Evolutionary conservation across 345 rosid species (phyloP), one percentile per base, ranked within the genome.

Genomic region (Boechera retrofracta): DNA sequence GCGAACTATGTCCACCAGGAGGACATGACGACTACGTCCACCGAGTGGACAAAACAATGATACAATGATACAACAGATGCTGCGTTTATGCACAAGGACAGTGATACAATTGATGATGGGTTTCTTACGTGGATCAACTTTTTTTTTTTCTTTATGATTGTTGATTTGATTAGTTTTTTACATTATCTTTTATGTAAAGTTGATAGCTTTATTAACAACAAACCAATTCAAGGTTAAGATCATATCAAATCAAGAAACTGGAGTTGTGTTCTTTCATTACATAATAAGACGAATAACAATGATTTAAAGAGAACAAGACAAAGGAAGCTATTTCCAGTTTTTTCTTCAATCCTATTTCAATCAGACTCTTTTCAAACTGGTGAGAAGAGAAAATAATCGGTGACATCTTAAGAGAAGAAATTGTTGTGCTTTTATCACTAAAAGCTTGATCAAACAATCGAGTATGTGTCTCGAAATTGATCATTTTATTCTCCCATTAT

Each of bases 71-170:
- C 24, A 21, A 21, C 24, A 21, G 24, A 21, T 21, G 1, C 1
- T 21, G 24, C 24, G 24, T 21, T 21, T 21, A 21, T 21, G 1
- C 24, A 21, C 24, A 21, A 21, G 1, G 24, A 21, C 24, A 21
- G 24, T 21, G 24, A 21, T 21, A 47, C 72, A 77, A 71, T 77
- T 77, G 4, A 81, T 81, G 59, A 82, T 66, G 29, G 67, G 24
- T 21, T 61, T 6, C 18, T 59, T 55, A 62, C 52, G 67, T 71
- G 72, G 42, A 26, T 71, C 45, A 18, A 53, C 72, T 71, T 56
- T 77, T 45, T 4, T 38, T 57, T 71, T 78, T n/a, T 10, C 38
- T 71, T 69, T 61, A 41, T 57, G 78, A 65, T 26, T 58, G 79
- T 48, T 62, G 8, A 51, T 28, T 67, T 31, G 36, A 11, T 76